phyloP scores from a whole-genome alignment of 257 asterid species.

The Rauvolfia tetraphylla region DNA sequence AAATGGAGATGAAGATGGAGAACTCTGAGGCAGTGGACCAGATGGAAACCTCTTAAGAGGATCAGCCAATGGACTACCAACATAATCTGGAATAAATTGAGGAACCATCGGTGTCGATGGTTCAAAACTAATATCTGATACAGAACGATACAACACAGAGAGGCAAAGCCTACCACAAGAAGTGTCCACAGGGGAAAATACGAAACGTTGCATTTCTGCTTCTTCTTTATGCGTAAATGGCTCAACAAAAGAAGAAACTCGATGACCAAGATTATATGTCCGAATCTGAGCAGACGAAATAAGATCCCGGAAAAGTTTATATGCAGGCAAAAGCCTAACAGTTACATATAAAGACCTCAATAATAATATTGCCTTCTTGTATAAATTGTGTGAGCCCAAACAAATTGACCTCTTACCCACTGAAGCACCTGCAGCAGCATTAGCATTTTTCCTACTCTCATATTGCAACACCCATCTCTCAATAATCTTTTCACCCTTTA shows the following conservation, averaged over 20 bases:
- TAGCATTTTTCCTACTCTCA: slow-evolving; percentile 58
- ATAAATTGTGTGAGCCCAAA: slow-evolving; percentile 50
- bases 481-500: slow-evolving; percentile 51
- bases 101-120: slow-evolving; percentile 82
- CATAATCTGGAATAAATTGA: slow-evolving; percentile 74
- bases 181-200: slow-evolving; percentile 75
- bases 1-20: slow-evolving; percentile 54
- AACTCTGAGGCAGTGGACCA: slow-evolving; percentile 44
- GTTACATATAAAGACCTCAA: slow-evolving; percentile 74
- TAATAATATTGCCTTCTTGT: slow-evolving; percentile 64
- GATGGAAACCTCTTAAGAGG: slow-evolving; percentile 71
- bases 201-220: slow-evolving; percentile 75
- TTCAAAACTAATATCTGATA: slow-evolving; percentile 60
- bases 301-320: slow-evolving; percentile 75
- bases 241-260: slow-evolving; percentile 74
- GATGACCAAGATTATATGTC: slow-evolving; percentile 59
- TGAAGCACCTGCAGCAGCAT: slow-evolving; percentile 28
- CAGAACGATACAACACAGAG: slow-evolving; percentile 62
- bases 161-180: slow-evolving; percentile 82
- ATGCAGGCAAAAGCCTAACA: slow-evolving; percentile 81
- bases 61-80: slow-evolving; percentile 91
- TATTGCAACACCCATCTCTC: slow-evolving; percentile 92
- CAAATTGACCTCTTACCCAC: slow-evolving; percentile 52
- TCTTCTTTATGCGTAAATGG: slow-evolving; percentile 81
- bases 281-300: slow-evolving; percentile 60